Percentiles rank a stretch among this genome's conserved stretches.
phyloP scores from a whole-genome alignment of 306 rosid genomes.

The Quercus berberidifolia region DNA sequence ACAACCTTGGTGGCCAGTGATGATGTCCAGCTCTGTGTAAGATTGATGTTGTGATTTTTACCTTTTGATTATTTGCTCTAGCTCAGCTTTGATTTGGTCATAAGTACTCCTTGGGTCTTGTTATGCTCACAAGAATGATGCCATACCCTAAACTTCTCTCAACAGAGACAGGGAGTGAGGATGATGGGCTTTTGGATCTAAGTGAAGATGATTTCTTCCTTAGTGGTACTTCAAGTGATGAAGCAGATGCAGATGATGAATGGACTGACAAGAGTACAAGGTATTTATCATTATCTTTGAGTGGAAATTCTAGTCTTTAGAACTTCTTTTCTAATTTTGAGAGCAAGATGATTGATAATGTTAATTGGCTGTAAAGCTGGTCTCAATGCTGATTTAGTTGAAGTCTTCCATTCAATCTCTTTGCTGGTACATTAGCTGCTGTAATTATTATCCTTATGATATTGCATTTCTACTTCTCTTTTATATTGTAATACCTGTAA shows the following conservation, averaged over 20 bases:
- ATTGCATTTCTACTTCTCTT: constrained; percentile 3
- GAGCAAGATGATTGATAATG: not conserved
- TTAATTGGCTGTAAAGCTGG: not conserved
- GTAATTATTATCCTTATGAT: not conserved
- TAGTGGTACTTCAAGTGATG: constrained; percentile 87
- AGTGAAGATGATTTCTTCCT: constrained; percentile 96
- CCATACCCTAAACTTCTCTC: constrained; percentile 1
- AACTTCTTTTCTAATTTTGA: not conserved
- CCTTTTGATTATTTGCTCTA: not conserved
- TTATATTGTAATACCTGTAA: not conserved
- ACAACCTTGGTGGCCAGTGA: not conserved
- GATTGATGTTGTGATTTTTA: not conserved
- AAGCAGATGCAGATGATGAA: constrained; percentile 98
- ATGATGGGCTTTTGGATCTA: constrained; percentile 89
- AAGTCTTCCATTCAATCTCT: not conserved
- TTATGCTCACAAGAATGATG: not conserved
- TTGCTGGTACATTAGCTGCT: not conserved
- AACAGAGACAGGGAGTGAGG: constrained; percentile 97
- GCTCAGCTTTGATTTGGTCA: not conserved
- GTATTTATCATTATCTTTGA: constrained; percentile 27
- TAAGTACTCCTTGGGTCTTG: not conserved
- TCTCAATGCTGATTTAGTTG: not conserved
- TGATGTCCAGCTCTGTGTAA: not conserved
- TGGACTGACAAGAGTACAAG: constrained; percentile 96
- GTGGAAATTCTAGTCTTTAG: constrained; percentile 10